Percentiles rank a stretch among this genome's conserved stretches.
phyloP scores from a whole-genome alignment of 176 grass and related monocot species.

The Oryza rufipogon region DNA sequence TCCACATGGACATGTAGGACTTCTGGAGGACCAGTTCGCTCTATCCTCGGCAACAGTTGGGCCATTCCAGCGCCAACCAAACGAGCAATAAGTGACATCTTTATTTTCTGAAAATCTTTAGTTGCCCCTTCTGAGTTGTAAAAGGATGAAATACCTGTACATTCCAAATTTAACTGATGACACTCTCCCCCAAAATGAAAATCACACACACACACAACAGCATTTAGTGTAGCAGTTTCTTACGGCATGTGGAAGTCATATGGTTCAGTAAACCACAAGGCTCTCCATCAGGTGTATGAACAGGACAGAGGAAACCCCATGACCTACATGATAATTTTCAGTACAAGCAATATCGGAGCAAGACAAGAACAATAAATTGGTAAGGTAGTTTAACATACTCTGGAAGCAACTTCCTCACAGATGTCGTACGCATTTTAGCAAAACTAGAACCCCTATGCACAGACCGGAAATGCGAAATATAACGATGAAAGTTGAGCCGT shows the following conservation, averaged over 20 bases:
- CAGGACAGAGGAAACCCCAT: slow-evolving; percentile 95
- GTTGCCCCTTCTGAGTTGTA: slow-evolving; percentile 73
- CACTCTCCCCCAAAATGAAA: background rate
- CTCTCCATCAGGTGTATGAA: slow-evolving; percentile 92
- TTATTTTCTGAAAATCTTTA: slow-evolving; percentile 74
- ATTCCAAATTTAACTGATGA: slow-evolving; percentile 3
- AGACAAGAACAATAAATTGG: slow-evolving; percentile 31
- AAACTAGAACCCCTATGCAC: slow-evolving; percentile 94
- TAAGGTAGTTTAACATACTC: slow-evolving; percentile 64
- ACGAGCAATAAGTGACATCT: slow-evolving; percentile 60
- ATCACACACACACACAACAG: background rate
- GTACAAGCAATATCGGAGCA: slow-evolving; percentile 26
- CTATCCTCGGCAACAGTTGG: slow-evolving; percentile 70
- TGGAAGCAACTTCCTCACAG: slow-evolving; percentile 90
- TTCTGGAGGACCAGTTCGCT: slow-evolving; percentile 79
- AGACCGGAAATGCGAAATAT: slow-evolving; percentile 89
- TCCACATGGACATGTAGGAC: slow-evolving; percentile 84
- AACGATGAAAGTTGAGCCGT: slow-evolving; percentile 85
- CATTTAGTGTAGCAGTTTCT: slow-evolving; percentile 47
- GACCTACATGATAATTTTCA: slow-evolving; percentile 61
- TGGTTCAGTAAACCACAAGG: slow-evolving; percentile 97
- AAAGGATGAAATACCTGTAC: slow-evolving; percentile 78
- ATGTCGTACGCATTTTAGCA: slow-evolving; percentile 93
- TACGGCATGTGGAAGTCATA: slow-evolving; percentile 85
- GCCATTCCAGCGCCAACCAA: slow-evolving; percentile 81